These are phyloP conservation scores for Madurella fahalii DNA, from an alignment of 2,329 filamentous ascomycete species.

Conservation along the genomic window DNA sequence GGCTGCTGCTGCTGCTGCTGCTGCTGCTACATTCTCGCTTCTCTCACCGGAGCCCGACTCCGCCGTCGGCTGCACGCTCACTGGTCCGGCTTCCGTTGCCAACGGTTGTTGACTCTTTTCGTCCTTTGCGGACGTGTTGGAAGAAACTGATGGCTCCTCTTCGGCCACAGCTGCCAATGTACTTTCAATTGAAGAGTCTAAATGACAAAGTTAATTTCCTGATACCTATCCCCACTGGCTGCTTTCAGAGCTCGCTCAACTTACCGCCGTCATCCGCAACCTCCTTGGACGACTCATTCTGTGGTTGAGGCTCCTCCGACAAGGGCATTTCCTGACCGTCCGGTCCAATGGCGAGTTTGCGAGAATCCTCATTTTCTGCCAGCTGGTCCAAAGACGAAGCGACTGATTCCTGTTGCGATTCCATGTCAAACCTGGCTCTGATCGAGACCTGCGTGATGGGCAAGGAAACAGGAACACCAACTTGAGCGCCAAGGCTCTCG, in stretches of 20 bases:
- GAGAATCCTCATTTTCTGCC: background rate
- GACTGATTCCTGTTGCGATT: constrained; percentile 11
- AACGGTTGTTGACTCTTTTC: constrained; percentile 21
- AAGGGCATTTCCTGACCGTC: background rate
- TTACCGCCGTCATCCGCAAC: constrained; percentile 7
- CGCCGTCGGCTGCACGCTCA: constrained; percentile 6
- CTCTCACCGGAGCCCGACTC: constrained; percentile 4
- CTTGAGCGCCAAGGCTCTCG: constrained; percentile 12
- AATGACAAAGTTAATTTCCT: background rate
- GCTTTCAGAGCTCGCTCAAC: background rate
- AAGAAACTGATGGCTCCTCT: background rate
- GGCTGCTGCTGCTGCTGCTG: background rate
- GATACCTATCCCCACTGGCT: background rate
- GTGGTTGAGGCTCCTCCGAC: background rate
- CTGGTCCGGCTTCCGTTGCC: constrained; percentile 7
- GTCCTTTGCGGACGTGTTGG: constrained; percentile 32
- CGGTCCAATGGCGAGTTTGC: background rate
- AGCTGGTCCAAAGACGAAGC: constrained; percentile 2
- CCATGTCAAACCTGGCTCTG: constrained; percentile 15
- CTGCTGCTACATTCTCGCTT: constrained; percentile 6
- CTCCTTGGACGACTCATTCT: background rate
- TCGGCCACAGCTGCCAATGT: background rate
- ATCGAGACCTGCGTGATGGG: constrained; percentile 1
- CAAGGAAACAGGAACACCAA: constrained; percentile 16
- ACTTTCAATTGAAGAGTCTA: background rate